Conservation (phyloP, 768 basidiomycete species). For the Leccinum imitatum region DNA sequence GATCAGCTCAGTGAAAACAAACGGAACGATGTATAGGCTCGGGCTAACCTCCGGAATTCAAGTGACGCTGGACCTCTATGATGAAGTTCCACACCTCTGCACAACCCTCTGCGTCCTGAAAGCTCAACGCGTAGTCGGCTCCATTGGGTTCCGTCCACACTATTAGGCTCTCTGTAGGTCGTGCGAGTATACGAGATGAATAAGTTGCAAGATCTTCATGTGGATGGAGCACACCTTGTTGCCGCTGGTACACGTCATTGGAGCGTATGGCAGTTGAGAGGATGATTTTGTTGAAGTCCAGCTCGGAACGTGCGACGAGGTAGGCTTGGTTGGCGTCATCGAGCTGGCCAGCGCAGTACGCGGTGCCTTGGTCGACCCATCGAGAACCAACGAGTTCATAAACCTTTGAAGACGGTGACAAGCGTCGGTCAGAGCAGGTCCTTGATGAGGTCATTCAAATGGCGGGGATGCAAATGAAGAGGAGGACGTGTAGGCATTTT, state of each 20-base stretch:
- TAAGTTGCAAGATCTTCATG: constrained; percentile 1
- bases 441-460: constrained; percentile 34
- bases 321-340: constrained; percentile 74
- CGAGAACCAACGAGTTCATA: constrained; percentile 89
- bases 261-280: constrained; percentile 78
- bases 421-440: constrained; percentile 30
- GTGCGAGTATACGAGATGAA: constrained; percentile 17
- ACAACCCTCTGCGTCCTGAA: constrained; percentile 95
- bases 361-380: constrained; percentile 97
- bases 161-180: constrained; percentile 82
- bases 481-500: constrained; percentile 14
- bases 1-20: constrained; percentile 16
- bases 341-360: constrained; percentile 91
- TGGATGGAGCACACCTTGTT: constrained; percentile 62
- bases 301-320: constrained; percentile 81
- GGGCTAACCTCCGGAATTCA: constrained; percentile 60
- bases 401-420: constrained; percentile 55
- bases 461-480: constrained; percentile 22
- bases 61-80: constrained; percentile 83
- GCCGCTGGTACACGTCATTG: constrained; percentile 83
- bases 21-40: constrained; percentile 11
- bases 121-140: constrained; percentile 93
- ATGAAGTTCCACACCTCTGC: constrained; percentile 98
- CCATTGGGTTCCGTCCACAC: constrained; percentile 98
- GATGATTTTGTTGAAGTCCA: constrained; percentile 68